Conservation (phyloP, 2,329 filamentous ascomycete species). For the Diaporthe sp. region DNA sequence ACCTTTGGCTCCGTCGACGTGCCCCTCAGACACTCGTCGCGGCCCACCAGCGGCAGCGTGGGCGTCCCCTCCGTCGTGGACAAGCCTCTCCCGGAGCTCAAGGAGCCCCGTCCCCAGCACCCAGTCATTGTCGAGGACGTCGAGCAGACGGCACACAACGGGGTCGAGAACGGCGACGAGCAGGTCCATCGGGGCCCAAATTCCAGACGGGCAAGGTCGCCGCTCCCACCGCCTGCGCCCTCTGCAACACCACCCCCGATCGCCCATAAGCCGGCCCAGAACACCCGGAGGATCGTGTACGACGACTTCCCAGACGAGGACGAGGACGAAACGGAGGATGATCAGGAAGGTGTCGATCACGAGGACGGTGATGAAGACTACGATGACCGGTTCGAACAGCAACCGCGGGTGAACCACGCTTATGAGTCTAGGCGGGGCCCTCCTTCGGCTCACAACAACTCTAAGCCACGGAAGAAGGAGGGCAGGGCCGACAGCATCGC, state of each 20-base stretch:
- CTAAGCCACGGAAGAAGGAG: constrained; percentile 16
- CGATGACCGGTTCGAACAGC: constrained; percentile 2
- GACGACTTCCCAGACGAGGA: constrained; percentile 33
- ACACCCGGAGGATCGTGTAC: constrained; percentile 24
- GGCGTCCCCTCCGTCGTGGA: constrained; percentile 24
- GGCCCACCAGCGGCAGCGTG: constrained; percentile 13
- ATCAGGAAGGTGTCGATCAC: not conserved
- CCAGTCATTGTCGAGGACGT: constrained; percentile 26
- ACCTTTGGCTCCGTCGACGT: constrained; percentile 7
- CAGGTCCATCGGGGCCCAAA: not conserved
- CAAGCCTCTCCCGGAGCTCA: constrained; percentile 16
- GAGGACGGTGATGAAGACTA: constrained; percentile 19
- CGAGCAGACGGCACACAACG: constrained; percentile 11
- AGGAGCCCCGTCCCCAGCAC: constrained; percentile 23
- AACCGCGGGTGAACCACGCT: not conserved
- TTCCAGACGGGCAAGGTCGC: not conserved
- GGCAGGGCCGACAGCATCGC: constrained; percentile 23
- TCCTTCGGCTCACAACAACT: constrained; percentile 12
- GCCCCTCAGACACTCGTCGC: constrained; percentile 35
- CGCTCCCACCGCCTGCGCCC: not conserved
- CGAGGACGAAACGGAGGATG: not conserved
- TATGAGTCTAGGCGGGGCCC: constrained; percentile 7
- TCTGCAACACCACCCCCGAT: constrained; percentile 38
- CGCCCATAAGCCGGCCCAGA: constrained; percentile 17
- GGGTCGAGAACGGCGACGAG: not conserved